Evolutionary conservation across 371 early-diverging fungal genomes (phyloP).

Genomic region (Apophysomyces trapeziformis): DNA sequence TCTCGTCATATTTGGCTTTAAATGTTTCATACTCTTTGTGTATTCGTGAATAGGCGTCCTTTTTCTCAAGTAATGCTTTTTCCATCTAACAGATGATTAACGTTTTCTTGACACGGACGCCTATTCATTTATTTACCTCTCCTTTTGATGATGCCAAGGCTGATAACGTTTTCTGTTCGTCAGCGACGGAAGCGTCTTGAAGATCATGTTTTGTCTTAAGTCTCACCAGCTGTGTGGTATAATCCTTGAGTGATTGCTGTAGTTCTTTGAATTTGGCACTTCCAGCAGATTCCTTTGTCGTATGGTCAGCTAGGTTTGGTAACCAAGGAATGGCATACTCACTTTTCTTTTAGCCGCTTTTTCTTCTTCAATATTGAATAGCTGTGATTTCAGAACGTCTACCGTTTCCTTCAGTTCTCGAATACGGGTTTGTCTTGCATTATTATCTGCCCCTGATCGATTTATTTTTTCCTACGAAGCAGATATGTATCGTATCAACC

Average conservation of each 20-base stretch:
- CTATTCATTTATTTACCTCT: constrained; percentile 41
- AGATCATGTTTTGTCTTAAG: constrained; percentile 82
- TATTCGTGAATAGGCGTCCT: constrained; percentile 46
- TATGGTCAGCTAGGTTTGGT: not conserved
- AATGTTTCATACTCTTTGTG: constrained; percentile 63
- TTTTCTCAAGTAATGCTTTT: constrained; percentile 56
- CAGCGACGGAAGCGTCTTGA: constrained; percentile 70
- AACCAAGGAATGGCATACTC: not conserved
- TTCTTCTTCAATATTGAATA: constrained; percentile 52
- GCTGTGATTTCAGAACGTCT: constrained; percentile 49
- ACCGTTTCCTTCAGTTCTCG: constrained; percentile 29
- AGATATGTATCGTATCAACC: not conserved
- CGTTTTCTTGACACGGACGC: not conserved
- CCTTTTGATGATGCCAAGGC: constrained; percentile 38
- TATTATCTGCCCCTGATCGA: constrained; percentile 44
- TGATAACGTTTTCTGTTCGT: constrained; percentile 67
- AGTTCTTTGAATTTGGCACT: constrained; percentile 67
- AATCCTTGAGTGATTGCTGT: constrained; percentile 73
- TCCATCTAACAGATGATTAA: constrained; percentile 43
- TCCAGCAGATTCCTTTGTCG: constrained; percentile 57
- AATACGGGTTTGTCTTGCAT: constrained; percentile 33
- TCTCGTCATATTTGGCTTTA: constrained; percentile 67
- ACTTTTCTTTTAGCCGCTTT: constrained; percentile 47
- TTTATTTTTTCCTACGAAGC: constrained; percentile 36
- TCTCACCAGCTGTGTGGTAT: constrained; percentile 77